Evolutionary conservation across 177 flowering plant species (phyloP).

Genomic region (Tripterygium wilfordii): DNA sequence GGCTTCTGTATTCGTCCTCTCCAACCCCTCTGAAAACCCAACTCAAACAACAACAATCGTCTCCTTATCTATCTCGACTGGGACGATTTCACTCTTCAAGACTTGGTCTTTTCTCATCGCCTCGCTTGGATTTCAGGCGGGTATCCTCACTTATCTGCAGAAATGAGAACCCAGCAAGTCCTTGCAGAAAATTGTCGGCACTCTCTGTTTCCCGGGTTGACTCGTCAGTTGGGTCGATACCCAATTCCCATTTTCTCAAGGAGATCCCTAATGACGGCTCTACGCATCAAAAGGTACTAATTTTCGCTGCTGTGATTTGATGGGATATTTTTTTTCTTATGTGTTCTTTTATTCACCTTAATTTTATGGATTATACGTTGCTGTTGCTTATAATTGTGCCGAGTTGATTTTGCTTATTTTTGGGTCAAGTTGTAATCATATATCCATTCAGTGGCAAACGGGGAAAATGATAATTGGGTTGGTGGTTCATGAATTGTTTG

Average conservation of each 20-base stretch:
- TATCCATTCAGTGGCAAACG: too few relatives aligned
- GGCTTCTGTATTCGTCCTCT: slow-evolving; percentile 63
- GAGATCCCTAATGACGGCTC: slow-evolving; percentile 16
- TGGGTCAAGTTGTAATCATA: too few relatives aligned
- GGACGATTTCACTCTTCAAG: slow-evolving; percentile 20
- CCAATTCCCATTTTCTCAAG: slow-evolving; percentile 16
- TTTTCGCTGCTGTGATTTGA: neutral
- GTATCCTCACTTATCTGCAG: slow-evolving; percentile 28
- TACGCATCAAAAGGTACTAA: slow-evolving; percentile 35
- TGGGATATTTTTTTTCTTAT: neutral
- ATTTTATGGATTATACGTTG: too few relatives aligned
- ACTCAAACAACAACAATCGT: slow-evolving; percentile 22
- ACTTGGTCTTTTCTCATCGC: slow-evolving; percentile 10
- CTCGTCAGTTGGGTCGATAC: slow-evolving; percentile 14
- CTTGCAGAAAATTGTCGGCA: neutral
- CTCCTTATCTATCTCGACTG: slow-evolving; percentile 25
- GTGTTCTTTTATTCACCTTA: too few relatives aligned
- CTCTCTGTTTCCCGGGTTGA: slow-evolving; percentile 2
- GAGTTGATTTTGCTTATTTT: too few relatives aligned
- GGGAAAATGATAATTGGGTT: too few relatives aligned
- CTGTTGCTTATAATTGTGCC: too few relatives aligned
- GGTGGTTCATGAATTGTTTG: too few relatives aligned
- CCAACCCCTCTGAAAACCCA: slow-evolving; percentile 30
- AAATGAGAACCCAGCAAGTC: slow-evolving; percentile 10
- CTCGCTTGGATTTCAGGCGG: slow-evolving; percentile 14